Base-by-base conservation (phyloP, 2,329 filamentous ascomycete species). In the Alternaria consortialis region DNA sequence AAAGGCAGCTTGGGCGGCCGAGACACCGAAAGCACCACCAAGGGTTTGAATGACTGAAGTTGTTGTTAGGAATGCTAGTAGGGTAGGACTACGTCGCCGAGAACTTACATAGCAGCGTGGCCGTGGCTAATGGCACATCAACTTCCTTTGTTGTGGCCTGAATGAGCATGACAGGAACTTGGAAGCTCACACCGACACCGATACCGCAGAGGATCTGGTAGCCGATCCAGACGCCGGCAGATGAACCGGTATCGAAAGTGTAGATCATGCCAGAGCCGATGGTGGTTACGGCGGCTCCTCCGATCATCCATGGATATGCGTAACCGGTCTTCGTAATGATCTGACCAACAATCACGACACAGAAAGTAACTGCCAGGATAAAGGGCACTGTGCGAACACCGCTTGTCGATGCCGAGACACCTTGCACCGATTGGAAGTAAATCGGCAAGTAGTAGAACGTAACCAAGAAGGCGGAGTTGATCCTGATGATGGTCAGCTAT, bases 361-460 rank as follows among this genome's bases (percentile, higher is more conserved):
- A 58, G 23, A 58, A 34, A 3, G 47, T 53, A 23, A 72, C 56
- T 12, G 73, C 58, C 4, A 84, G 56, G 4, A 84, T 76, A 13
- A 83, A 64, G 4, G 82, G 78, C 5, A 84, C 65, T 34, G 80
- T 83, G 23, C 76, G 69, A 9, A 84, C 73, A 5, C 82, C 82
- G 4, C 76, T 80, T 6, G 69, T 58, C 5, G 75, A 69, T 1
- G 83, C 74, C 2, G 64, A 74, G 5, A 74, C 72, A 40, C 74
- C 73, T 4, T 58, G 47, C 0, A 58, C 55, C 1, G 55, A 58
- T 27, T 58, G 83, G 72, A 85, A 85, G 66, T 83, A 84, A 23
- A 85, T 81, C 3, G 83, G 83, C 0, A 84, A 69, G 64, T 82
- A 84, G 69, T 83, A 84, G 6, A 84, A 58, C 5, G 56, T 65